phyloP scores from a whole-genome alignment of 768 basidiomycete genomes.

The Tephrocybe sp. region DNA sequence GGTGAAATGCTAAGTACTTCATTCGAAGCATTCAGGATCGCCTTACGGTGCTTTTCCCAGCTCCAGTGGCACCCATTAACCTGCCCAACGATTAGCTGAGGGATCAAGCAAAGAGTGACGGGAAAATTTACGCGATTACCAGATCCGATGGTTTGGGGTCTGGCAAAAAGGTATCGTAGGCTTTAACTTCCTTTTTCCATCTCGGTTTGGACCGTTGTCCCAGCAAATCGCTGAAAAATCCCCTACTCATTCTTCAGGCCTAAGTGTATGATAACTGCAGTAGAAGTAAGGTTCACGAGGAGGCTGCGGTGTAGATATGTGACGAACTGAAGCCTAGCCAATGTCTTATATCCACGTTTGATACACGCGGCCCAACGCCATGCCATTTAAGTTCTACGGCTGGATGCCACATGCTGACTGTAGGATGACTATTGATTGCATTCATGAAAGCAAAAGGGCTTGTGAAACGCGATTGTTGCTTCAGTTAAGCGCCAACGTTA shows the following conservation, averaged over 20 bases:
- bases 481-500: too few relatives aligned
- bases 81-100: conserved; percentile 6
- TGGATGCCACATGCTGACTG: background rate
- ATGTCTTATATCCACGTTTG: background rate
- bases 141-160: conserved; percentile 14
- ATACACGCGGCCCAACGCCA: background rate
- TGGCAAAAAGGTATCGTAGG: conserved; percentile 4
- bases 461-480: background rate
- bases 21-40: background rate
- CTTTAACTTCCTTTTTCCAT: conserved; percentile 9
- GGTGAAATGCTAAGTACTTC: background rate
- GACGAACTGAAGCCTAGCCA: background rate
- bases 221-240: background rate
- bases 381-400: background rate
- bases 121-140: conserved; percentile 19
- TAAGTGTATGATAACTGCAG: too few relatives aligned
- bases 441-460: background rate
- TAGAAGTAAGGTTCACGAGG: too few relatives aligned
- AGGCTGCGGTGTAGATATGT: background rate
- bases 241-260: background rate
- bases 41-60: conserved; percentile 28
- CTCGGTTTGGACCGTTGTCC: conserved; percentile 5
- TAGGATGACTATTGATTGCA: too few relatives aligned
- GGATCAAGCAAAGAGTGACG: background rate
- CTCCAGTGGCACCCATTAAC: conserved; percentile 28